These are phyloP conservation scores for Coelastrella sp. DNA, from an alignment of 139 green algal genomes.

Conservation along the genomic window DNA sequence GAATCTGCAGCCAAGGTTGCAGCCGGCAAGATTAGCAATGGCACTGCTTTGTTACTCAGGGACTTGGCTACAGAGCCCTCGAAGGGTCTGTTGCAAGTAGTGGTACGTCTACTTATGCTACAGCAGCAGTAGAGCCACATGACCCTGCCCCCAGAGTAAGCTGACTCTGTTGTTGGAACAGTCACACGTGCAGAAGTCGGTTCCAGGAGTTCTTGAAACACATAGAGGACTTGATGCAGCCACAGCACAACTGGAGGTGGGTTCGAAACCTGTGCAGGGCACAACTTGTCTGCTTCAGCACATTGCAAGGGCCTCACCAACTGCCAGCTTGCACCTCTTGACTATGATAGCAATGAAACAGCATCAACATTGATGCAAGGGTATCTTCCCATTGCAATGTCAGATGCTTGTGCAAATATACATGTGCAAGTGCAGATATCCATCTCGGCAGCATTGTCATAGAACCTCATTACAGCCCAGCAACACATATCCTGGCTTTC, in stretches of 20 bases:
- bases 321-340: background rate
- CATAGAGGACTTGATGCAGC: constrained; percentile 12
- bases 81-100: constrained; percentile 31
- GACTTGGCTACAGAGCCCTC: constrained; percentile 24
- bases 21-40: constrained; percentile 26
- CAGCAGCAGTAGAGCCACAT: background rate
- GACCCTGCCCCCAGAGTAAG: no score
- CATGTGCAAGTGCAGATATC: no score
- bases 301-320: background rate
- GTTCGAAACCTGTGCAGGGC: no score
- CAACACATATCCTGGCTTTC: background rate
- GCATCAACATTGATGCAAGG: no score
- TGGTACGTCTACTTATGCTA: background rate
- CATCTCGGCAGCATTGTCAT: no score
- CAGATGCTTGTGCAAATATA: no score
- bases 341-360: no score
- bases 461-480: no score
- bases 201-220: constrained; percentile 15
- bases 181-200: constrained; percentile 18
- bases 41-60: background rate
- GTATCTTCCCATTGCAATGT: no score
- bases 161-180: constrained; percentile 12
- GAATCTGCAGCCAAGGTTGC: constrained; percentile 4
- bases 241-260: background rate
- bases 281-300: background rate